Base-by-base conservation (phyloP, 345 rosid species). In the Lagerstroemia speciosa region DNA sequence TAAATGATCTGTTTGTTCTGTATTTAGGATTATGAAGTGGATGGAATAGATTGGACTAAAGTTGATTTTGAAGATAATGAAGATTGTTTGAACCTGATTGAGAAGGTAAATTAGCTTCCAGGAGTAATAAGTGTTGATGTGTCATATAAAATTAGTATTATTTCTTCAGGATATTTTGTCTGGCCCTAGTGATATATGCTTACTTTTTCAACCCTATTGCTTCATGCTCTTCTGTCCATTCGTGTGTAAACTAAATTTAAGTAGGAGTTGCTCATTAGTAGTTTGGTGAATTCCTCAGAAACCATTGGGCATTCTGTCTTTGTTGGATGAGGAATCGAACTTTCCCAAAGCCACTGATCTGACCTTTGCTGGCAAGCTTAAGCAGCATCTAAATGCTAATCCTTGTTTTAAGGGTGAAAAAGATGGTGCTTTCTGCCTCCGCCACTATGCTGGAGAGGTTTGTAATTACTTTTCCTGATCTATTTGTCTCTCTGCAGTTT, bases 371-470 rank as follows among this genome's bases (percentile, higher is more conserved):
- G 86, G 81, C 81, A 94, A 94, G 82, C 90, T 94, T 67, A 84
- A 89, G 77, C 95, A 91, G 81, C 97, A 91, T 71, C 73, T 91
- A 81, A 83, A 67, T 76, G 72, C 77, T 69, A 84, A 82, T 74
- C 74, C 93, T 75, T 86, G 85, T 85, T 91, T 91, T 76, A 88
- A 83, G 82, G 96, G 86, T 70, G 92, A 89, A 77, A 89, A 91
- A 74, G 95, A 91, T 64, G 87, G 93, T 74, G 90, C 95, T 69
- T 94, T 94, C 69, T 64, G 88, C 55, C 74, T 94, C 71, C 78
- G 72, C 20, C 99, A 94, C 82, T 91, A 85, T 77, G 97, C 97
- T 34, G 96, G 93, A 75, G 96, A 94, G 91, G 99, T 94, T 33
- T 82, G 89, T 75, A 45, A 50, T 62, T 66, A 20, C 29, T 50